These are phyloP conservation scores for Pulchroboletus neoregius DNA, from an alignment of 1,284 basidiomycete genomes.

Conservation along the genomic window DNA sequence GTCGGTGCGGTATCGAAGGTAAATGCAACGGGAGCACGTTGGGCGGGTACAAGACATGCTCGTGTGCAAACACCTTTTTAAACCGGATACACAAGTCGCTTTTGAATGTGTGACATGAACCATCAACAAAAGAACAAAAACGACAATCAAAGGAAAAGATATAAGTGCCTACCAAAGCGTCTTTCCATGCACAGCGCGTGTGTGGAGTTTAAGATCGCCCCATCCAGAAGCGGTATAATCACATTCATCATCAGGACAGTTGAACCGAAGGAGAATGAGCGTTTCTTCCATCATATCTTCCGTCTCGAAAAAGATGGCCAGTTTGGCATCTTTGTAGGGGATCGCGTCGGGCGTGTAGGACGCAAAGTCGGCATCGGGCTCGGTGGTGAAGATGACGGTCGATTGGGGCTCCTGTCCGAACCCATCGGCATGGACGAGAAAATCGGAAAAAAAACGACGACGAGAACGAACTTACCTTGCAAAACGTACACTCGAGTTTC, in stretches of 20 bases:
- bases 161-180: conserved; percentile 68
- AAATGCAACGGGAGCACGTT: conserved; percentile 73
- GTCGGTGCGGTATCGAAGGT: conserved; percentile 63
- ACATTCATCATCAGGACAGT: conserved; percentile 80
- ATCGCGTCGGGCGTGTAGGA: conserved; percentile 57
- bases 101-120: background rate
- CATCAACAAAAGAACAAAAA: background rate
- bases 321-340: conserved; percentile 70
- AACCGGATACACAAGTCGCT: conserved; percentile 86
- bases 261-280: conserved; percentile 85
- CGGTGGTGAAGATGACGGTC: conserved; percentile 78
- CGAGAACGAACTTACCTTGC: conserved; percentile 67
- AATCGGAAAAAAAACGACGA: background rate
- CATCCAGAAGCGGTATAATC: conserved; percentile 84
- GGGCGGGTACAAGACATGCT: conserved; percentile 82
- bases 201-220: conserved; percentile 84
- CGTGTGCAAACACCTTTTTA: conserved; percentile 96
- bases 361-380: conserved; percentile 60
- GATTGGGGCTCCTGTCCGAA: conserved; percentile 66
- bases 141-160: background rate
- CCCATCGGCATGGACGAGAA: background rate
- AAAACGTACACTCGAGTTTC: conserved; percentile 90
- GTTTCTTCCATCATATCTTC: conserved; percentile 95
- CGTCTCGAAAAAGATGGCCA: conserved; percentile 85
- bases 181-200: conserved; percentile 69